These are phyloP conservation scores for Sungouiozyma intestinalis DNA, from an alignment of 805 yeast species.

Conservation along the genomic window DNA sequence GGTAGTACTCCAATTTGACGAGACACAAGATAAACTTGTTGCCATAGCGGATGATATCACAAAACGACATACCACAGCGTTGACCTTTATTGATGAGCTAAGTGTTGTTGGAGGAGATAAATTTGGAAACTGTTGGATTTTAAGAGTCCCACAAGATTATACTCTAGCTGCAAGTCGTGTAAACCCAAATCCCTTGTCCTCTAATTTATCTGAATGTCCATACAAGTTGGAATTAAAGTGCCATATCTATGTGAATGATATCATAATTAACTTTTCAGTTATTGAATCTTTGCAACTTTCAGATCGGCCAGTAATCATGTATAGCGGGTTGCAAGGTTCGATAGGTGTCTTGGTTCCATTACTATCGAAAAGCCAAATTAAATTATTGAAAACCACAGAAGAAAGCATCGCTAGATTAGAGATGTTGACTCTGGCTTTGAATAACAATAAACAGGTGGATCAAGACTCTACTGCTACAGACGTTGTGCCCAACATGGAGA, in stretches of 20 bases:
- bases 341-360: conserved; percentile 68
- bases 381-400: conserved; percentile 48
- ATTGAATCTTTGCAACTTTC: conserved; percentile 23
- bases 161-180: conserved; percentile 22
- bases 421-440: conserved; percentile 1
- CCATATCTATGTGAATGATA: conserved; percentile 62
- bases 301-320: conserved; percentile 57
- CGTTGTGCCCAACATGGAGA: conserved; percentile 2
- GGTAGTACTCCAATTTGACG: conserved; percentile 43
- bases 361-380: conserved; percentile 47
- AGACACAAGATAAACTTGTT: conserved; percentile 38
- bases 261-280: conserved; percentile 49
- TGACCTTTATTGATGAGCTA: conserved; percentile 55
- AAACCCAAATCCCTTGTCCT: conserved; percentile 3
- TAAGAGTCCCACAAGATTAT: conserved; percentile 42
- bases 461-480: conserved; percentile 12
- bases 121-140: conserved; percentile 68
- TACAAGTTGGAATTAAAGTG: conserved; percentile 40
- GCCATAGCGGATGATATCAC: conserved; percentile 62
- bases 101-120: conserved; percentile 80
- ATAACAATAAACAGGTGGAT: conserved; percentile 3
- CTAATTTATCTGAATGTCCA: conserved; percentile 29
- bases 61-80: conserved; percentile 53
- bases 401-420: conserved; percentile 13
- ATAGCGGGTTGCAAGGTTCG: conserved; percentile 73